A percentile compares a stretch with the other conserved stretches of the same genome.
phyloP scores from a whole-genome alignment of 257 asterid genomes.

The Forsythia viridissima region DNA sequence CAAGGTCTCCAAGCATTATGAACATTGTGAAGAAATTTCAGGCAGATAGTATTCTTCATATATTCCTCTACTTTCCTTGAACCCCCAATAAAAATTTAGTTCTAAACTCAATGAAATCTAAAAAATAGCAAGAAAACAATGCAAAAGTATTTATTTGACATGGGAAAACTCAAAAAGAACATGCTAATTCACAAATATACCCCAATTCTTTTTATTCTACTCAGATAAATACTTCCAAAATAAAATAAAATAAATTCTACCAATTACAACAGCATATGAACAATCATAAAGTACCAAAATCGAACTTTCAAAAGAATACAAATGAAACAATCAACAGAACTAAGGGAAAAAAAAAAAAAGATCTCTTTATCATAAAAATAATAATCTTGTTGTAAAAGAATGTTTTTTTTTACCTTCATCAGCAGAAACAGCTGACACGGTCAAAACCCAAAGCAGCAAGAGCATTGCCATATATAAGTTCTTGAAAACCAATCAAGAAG shows the following conservation, averaged over 20 bases:
- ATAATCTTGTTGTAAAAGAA: neutral
- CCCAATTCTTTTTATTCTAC: neutral
- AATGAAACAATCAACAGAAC: slow-evolving; percentile 19
- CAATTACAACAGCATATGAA: neutral
- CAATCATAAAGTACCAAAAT: slow-evolving; percentile 32
- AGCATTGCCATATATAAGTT: slow-evolving; percentile 33
- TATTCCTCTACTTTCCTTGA: neutral
- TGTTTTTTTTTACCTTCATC: slow-evolving; percentile 62
- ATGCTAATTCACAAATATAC: neutral
- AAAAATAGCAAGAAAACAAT: neutral
- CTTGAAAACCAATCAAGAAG: slow-evolving; percentile 1
- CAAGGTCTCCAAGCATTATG: neutral
- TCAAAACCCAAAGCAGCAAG: slow-evolving; percentile 49
- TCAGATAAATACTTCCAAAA: slow-evolving; percentile 5
- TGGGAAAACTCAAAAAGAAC: neutral
- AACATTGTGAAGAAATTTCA: neutral
- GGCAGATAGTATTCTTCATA: neutral
- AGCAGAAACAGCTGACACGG: slow-evolving; percentile 62
- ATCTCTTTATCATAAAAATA: slow-evolving; percentile 5
- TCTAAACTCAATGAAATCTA: neutral
- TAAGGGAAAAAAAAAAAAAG: slow-evolving; percentile 11
- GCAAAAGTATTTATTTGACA: neutral
- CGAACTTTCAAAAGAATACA: slow-evolving; percentile 16
- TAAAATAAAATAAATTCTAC: neutral
- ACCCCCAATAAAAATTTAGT: neutral